Evolutionary conservation across 768 basidiomycete genomes (phyloP).

Genomic region (Russula ochroleuca): DNA sequence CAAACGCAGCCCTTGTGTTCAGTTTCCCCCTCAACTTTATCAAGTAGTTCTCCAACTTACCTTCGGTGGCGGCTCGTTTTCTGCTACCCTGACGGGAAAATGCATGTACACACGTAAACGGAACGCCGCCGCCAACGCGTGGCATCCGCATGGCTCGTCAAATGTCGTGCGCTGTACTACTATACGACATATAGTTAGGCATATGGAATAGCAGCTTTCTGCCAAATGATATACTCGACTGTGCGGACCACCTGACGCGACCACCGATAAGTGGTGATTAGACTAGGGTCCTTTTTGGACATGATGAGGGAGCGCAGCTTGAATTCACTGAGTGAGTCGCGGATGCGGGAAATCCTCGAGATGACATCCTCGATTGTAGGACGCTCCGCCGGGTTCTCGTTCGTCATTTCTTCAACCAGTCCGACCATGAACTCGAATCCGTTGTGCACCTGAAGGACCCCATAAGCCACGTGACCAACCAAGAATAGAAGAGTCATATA

Average conservation of each 20-base stretch:
- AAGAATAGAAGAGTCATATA: background rate
- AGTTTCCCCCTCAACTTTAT: background rate
- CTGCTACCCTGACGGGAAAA: background rate
- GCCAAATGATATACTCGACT: background rate
- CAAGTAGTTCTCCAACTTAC: background rate
- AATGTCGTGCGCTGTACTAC: background rate
- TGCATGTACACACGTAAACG: background rate
- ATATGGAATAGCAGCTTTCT: conserved; percentile 8
- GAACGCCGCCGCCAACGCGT: background rate
- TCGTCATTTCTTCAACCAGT: conserved; percentile 35
- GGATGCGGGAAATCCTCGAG: conserved; percentile 31
- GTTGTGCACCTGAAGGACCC: conserved; percentile 22
- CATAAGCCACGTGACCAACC: conserved; percentile 5
- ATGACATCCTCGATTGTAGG: conserved; percentile 35
- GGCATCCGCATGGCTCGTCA: background rate
- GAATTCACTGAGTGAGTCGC: conserved; percentile 25
- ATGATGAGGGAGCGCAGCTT: conserved; percentile 35
- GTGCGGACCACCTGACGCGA: conserved; percentile 7
- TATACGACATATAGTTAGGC: background rate
- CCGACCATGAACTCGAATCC: conserved; percentile 35
- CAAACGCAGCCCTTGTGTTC: too few species aligned
- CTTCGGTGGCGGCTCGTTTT: background rate
- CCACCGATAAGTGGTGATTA: conserved; percentile 8
- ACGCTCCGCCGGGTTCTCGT: conserved; percentile 34
- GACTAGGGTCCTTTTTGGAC: background rate